Percentiles rank a stretch among this genome's conserved stretches.
Conservation (phyloP, 129 eudicot genomes). For the Flaveria sonorensis region DNA sequence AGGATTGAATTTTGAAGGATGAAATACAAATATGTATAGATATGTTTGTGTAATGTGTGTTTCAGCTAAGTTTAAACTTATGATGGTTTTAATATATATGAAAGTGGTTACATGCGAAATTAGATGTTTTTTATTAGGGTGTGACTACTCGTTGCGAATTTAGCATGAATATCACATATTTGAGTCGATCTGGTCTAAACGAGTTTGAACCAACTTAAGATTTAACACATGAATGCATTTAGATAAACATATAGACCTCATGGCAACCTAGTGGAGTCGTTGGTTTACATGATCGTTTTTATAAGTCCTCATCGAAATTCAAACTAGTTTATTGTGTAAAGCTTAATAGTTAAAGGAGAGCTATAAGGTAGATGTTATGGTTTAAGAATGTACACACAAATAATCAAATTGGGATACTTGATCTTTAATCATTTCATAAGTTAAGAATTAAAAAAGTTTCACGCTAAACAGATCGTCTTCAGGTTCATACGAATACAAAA, state of each 20-base stretch:
- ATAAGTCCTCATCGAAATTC: not conserved
- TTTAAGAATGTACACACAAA: too few relatives aligned
- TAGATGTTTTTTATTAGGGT: not conserved
- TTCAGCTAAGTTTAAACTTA: not conserved
- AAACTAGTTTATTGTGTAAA: too few relatives aligned
- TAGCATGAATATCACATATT: not conserved
- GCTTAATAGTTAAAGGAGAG: too few relatives aligned
- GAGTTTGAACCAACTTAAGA: not conserved
- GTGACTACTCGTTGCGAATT: not conserved
- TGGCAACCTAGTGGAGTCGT: not conserved
- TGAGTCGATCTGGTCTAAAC: not conserved
- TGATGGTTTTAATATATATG: not conserved
- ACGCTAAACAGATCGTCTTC: too few relatives aligned
- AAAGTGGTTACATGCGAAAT: not conserved
- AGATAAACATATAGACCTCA: not conserved
- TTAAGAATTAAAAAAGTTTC: too few relatives aligned
- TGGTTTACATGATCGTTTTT: not conserved
- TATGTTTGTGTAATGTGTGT: slow-evolving; percentile 15
- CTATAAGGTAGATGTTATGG: too few relatives aligned
- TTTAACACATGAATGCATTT: not conserved
- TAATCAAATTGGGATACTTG: too few relatives aligned
- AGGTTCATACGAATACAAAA: too few relatives aligned
- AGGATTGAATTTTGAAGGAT: slow-evolving; percentile 12
- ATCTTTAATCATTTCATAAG: too few relatives aligned
- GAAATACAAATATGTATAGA: slow-evolving; percentile 2